Base-by-base conservation (phyloP, 139 green algal species). In the Edaphochlamys debaryana region DNA sequence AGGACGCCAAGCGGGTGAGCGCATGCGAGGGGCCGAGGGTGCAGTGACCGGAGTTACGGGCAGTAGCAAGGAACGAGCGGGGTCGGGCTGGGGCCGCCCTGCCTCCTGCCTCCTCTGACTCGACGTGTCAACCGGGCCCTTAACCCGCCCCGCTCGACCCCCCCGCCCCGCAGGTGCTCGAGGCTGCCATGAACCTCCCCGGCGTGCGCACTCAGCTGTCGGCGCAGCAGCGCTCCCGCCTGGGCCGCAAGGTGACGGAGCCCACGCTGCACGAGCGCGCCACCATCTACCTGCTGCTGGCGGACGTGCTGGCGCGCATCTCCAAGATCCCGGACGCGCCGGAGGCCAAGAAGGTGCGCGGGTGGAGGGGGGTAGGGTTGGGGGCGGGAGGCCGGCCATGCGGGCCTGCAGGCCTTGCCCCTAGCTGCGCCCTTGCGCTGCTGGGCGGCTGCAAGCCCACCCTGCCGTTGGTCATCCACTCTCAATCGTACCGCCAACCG, bases 261-360 rank as follows among this genome's bases (percentile, higher is more conserved):
- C 88, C 91, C 40, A 89, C 72, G 52, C 25, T 91, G 60, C 66
- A 90, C 60, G 94, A 96, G 72, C 89, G 93, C 32, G 90, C 90
- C 60, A 89, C 87, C 40, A 86, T 96, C 23, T 95, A 91, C 89
- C 86, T 95, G 50, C 89, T 95, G 67, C 87, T 95, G 70, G 90
- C 88, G 1, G 81, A 94, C 40, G 85, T 92, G 67, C 77, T 93
- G 67, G 48, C 56, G n/a, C 78, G 86, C 29, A 82, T 92, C 40
- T 87, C 54, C 75, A 91, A 91, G 76, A 63, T 92, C 27, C 80
- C 85, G 3, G 92, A 96, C 56, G 88, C 93, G 52, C 89, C 89
- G 20, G 92, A 97, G 84, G 92, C 93, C 3, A 93, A 89, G 38
- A 95, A 96, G 88, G 75, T 81, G 32, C 2, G 64, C 11, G 36